Evolutionary conservation across 495 filamentous ascomycete species (phyloP).

Genomic region (Podospora tetraspora): DNA sequence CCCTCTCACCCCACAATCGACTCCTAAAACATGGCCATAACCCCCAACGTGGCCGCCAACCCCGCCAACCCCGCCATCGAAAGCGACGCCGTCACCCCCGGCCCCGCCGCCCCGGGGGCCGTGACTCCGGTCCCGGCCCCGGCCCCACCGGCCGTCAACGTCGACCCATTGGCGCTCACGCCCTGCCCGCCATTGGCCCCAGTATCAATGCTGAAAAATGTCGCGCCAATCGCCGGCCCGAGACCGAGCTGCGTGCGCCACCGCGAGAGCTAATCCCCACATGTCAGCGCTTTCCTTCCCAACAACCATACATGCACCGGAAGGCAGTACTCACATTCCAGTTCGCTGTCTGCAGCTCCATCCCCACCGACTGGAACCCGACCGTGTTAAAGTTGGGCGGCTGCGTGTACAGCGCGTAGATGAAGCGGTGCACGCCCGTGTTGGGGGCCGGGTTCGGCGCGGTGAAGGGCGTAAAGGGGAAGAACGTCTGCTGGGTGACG

Average conservation of each 20-base stretch:
- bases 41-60: not conserved
- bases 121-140: not conserved
- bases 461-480: slow-evolving; percentile 24
- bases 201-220: slow-evolving; percentile 24
- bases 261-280: slow-evolving; percentile 1
- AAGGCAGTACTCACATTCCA: slow-evolving; percentile 22
- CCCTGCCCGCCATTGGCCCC: slow-evolving; percentile 15
- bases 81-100: not conserved
- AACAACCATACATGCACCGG: no score
- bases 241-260: slow-evolving; percentile 22
- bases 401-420: slow-evolving; percentile 26
- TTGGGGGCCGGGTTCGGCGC: slow-evolving; percentile 15
- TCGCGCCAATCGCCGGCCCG: slow-evolving; percentile 27
- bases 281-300: not conserved
- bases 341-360: slow-evolving; percentile 17
- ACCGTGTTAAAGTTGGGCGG: slow-evolving; percentile 18
- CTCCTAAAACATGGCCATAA: not conserved
- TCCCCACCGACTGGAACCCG: slow-evolving; percentile 21
- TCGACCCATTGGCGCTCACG: slow-evolving; percentile 1
- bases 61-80: not conserved
- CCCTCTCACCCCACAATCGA: not conserved
- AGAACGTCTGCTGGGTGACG: slow-evolving; percentile 7
- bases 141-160: not conserved
- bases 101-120: not conserved
- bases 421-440: slow-evolving; percentile 25